Evolutionary conservation across 2,329 filamentous ascomycete genomes (phyloP), one percentile per base, ranked within the genome.

Genomic region (Plenodomus tracheiphilus): DNA sequence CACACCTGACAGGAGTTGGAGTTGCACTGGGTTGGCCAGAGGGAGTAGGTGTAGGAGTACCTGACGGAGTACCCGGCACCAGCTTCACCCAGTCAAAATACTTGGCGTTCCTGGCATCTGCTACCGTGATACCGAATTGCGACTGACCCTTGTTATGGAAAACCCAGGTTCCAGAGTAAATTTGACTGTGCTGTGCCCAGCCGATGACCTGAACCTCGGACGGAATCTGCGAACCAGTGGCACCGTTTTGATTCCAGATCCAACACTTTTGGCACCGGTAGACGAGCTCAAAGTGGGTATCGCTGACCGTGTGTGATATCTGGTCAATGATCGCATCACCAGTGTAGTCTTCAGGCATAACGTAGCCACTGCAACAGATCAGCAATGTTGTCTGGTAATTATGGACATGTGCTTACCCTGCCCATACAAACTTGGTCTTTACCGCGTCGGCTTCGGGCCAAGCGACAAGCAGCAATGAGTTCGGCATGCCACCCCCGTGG

Each of bases 311-410:
- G 13, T 80, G 79, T 13, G 79, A 81, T 52, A 88, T 81, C 55
- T 84, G 79, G 0, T 81, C 85, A 19, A 88, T 65, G 28, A 77
- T 83, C 8, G 85, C 84, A 54, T 83, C 76, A 46, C 86, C 86
- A 1, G 77, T 76, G 68, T 88, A 88, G 30, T 80, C 61, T 0
- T 76, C 75, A 0, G 86, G 86, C 51, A 77, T 74, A 20, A 77
- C 75, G 62, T 87, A 88, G 40, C 83, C 84, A 42, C 74, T 77
- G 20, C 7, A 10, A 4, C 19, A 7, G 28, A 38, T 69, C 34
- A 68, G 60, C 20, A 6, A 5, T 17, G n/a, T 10, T 13, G 1
- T 28, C 16, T 4, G 2, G n/a, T 15, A 5, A 17, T 7, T 9
- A 9, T 8, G 16, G n/a, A 19, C n/a, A 8, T 16, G 20, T n/a